Base-by-base conservation (phyloP, 345 rosid genomes). In the Aquilaria yunnanensis region DNA sequence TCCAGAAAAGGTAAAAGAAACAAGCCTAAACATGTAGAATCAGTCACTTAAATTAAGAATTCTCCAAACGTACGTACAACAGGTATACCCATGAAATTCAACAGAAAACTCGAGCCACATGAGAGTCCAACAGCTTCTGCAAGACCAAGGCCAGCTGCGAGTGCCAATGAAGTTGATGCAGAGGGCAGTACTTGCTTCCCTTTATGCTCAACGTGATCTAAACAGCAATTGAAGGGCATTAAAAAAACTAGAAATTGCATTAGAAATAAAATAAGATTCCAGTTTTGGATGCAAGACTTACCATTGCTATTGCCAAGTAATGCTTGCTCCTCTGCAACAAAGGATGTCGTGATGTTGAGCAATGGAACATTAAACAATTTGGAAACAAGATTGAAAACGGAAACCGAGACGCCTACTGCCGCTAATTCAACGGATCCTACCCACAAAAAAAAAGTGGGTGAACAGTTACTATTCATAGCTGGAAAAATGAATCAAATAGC, bases 1-100 rank as follows among this genome's bases (percentile, higher is more conserved):
- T 52, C 10, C 5, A 52, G 29, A 10, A 60, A 6, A 60, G 14
- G 16, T 13, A 45, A 61, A 47, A 66, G 0, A 12, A 63, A 53
- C 47, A 47, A 55, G 58, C 51, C 32, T 50, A 37, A 33, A 6
- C 47, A 69, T 47, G 30, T 43, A 50, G 63, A 43, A 62, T 47
- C 56, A 12, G 48, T 41, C 32, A 50, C 60, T 29, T 2, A 68
- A 48, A 72, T 23, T 30, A 14, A 66, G 12, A 51, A 66, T 57
- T 41, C 73, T 79, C 57, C 54, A 69, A 66, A 64, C 59, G 62
- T 65, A 86, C 89, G 67, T 92, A 93, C 97, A 73, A 75, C 82
- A 78, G 90, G 85, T 80, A 93, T 85, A 71, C 96, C 97, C 99
- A 90, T 85, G 80, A 93, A 71, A 79, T 80, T 88, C 90, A 90